Percentiles rank a stretch among this genome's conserved stretches.
Conservation (phyloP, 2,329 filamentous ascomycete species). For the Diaporthe sp. region DNA sequence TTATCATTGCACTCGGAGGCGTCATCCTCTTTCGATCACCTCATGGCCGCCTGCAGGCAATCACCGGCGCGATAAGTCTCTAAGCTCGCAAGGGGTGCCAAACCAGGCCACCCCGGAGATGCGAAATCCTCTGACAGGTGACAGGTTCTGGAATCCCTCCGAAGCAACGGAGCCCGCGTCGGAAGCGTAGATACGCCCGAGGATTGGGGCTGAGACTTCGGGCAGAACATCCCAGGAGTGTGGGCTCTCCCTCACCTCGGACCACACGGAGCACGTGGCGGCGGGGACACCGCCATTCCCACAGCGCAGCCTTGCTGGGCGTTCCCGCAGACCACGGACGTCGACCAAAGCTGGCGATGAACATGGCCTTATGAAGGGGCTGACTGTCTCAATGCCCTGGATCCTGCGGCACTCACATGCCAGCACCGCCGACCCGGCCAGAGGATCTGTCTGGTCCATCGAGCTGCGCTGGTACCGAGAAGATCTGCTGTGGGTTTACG, state of each 20-base stretch:
- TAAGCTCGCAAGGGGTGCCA: not conserved
- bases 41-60: not conserved
- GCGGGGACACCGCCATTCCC: slow-evolving; percentile 20
- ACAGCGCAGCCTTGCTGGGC: slow-evolving; percentile 7
- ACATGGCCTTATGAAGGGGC: not conserved
- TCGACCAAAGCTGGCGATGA: too few relatives aligned
- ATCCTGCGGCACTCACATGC: too few relatives aligned
- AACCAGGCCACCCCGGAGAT: not conserved
- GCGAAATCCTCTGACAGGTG: slow-evolving; percentile 16
- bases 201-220: not conserved
- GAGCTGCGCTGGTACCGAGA: not conserved
- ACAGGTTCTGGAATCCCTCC: slow-evolving; percentile 10
- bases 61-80: not conserved
- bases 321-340: not conserved
- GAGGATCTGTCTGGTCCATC: not conserved
- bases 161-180: not conserved
- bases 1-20: not conserved
- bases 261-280: slow-evolving; percentile 18
- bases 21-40: not conserved
- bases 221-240: not conserved
- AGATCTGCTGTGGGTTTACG: slow-evolving; percentile 15
- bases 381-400: not conserved
- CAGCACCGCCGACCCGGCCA: not conserved
- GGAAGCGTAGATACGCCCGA: slow-evolving; percentile 16
- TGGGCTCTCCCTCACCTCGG: slow-evolving; percentile 1